Conservation (phyloP, 164 flowering plant genomes). For the Santalum album region DNA sequence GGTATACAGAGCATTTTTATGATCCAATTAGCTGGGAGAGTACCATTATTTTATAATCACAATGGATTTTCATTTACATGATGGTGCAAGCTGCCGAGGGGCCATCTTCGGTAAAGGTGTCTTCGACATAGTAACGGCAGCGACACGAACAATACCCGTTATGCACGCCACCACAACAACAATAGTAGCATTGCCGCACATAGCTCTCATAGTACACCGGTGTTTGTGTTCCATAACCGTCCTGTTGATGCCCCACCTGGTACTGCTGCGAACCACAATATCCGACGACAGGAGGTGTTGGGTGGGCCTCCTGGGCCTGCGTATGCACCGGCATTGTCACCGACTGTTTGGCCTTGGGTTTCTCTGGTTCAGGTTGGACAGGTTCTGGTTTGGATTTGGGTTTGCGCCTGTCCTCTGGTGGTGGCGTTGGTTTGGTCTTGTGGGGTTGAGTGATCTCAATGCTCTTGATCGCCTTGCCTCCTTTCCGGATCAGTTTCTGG, state of each 20-base stretch:
- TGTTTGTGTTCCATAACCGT: background rate
- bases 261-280: background rate
- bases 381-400: no score
- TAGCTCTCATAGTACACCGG: background rate
- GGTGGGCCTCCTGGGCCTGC: background rate
- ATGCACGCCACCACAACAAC: background rate
- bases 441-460: constrained; percentile 33
- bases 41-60: no score
- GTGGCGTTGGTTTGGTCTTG: constrained; percentile 12
- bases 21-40: no score
- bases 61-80: no score
- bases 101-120: no score
- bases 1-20: no score
- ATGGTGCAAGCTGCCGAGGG: no score
- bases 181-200: background rate
- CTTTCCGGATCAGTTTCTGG: constrained; percentile 42
- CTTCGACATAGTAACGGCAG: no score
- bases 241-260: background rate
- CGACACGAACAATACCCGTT: no score
- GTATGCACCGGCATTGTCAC: background rate
- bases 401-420: no score
- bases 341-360: background rate
- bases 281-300: background rate
- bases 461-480: constrained; percentile 33
- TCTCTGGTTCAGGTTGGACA: no score